A percentile compares a stretch with the other conserved stretches of the same genome.
Conservation (phyloP, 345 rosid species). For the Bretschneidera sinensis region DNA sequence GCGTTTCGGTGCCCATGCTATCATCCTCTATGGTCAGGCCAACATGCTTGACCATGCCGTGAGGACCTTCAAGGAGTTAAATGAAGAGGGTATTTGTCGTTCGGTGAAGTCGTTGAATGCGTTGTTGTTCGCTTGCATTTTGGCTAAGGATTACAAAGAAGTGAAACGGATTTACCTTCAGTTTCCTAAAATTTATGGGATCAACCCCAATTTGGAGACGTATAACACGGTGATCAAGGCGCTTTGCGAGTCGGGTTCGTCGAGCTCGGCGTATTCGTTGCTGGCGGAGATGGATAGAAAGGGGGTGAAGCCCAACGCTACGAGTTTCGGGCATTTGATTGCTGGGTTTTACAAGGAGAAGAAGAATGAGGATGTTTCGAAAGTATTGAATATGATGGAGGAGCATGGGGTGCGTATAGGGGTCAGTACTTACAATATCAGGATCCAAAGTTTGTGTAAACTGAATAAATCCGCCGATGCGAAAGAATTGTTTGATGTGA, state of each 20-base stretch:
- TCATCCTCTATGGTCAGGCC: conserved; percentile 75
- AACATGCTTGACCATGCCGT: conserved; percentile 64
- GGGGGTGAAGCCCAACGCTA: conserved; percentile 41
- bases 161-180: conserved; percentile 60
- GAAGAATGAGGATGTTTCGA: conserved; percentile 66
- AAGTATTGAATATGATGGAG: conserved; percentile 57
- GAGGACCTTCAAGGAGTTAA: conserved; percentile 45
- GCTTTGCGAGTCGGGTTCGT: conserved; percentile 57
- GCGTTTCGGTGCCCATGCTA: conserved; percentile 55
- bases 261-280: conserved; percentile 58
- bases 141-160: conserved; percentile 55
- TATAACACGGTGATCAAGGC: conserved; percentile 59
- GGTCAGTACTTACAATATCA: conserved; percentile 40
- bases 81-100: conserved; percentile 32
- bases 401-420: conserved; percentile 38
- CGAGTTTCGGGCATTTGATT: conserved; percentile 47
- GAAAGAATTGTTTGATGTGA: conserved; percentile 47
- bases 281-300: conserved; percentile 76
- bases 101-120: conserved; percentile 64
- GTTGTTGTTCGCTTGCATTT: conserved; percentile 51
- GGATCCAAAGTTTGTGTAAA: conserved; percentile 72
- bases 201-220: conserved; percentile 62
- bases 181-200: conserved; percentile 42
- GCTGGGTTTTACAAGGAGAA: conserved; percentile 71
- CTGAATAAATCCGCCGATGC: conserved; percentile 55